Evolutionary conservation across 768 basidiomycete genomes (phyloP), one percentile per base, ranked within the genome.

Genomic region (Chalciporus piperatus): DNA sequence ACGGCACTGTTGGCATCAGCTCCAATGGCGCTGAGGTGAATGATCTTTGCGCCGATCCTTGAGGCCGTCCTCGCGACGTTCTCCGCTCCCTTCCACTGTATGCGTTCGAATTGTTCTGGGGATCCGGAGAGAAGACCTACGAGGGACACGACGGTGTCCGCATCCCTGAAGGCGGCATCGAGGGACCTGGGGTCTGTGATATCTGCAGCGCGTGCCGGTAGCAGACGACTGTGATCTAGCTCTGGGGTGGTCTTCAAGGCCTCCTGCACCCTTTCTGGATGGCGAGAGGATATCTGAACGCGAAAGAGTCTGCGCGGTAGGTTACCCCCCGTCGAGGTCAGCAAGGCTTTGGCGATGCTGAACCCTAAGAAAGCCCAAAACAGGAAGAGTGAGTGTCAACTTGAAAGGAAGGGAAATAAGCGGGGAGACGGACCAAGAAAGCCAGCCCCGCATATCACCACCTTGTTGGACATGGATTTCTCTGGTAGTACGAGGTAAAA

Each of bases 1-100:
- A 88, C 76, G 11, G 65, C 56, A 52, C 84, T 87, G 11, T 70
- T 56, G 1, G 72, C 58, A 61, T 87, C 75, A n/a, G 85, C 84
- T n/a, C 86, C 85, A 59, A 90, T 86, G 20, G 87, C 85, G 55
- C 84, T 86, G 59, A 91, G 68, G 57, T 87, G 84, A 20, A 85
- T 73, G 16, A 85, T 69, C 57, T 78, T 82, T 6, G 84, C 83
- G 12, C 81, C 81, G 25, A 64, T 73, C 6, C 72, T 64, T 51
- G 72, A 75, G 0, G 83, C 80, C 2, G 76, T 75, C 33, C 62
- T 59, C 1, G 86, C 84, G 8, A 90, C 80, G 57, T 87, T 84
- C 57, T 81, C 77, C 16, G 82, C 84, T 5, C 88, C 87, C 57
- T 72, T 74, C 73, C 77, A 76, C 57, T 89, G 87, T 14, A 86